These are phyloP conservation scores for Kodamaea fungicola DNA, from an alignment of 1,139 yeast genomes.

Conservation along the genomic window DNA sequence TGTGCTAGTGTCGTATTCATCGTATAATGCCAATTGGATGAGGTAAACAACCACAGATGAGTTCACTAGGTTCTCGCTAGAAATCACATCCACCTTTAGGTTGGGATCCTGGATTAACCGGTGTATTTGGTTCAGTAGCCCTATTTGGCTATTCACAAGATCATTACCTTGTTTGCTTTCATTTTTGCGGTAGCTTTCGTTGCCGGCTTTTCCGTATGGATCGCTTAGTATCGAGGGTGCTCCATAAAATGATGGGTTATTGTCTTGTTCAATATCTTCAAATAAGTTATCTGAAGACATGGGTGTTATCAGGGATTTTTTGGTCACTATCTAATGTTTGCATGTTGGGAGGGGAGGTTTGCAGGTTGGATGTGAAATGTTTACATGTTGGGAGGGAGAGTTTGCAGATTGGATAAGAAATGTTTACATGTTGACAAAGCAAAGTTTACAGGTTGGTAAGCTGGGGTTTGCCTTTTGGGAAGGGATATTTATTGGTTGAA, in stretches of 20 bases:
- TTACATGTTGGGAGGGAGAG: neutral
- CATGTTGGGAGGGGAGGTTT: neutral
- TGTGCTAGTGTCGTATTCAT: constrained; percentile 2
- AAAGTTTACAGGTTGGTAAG: neutral
- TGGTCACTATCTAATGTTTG: neutral
- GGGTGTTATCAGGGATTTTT: constrained; percentile 2
- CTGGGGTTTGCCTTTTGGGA: too few relatives aligned
- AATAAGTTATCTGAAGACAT: constrained; percentile 16
- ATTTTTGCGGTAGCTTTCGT: neutral
- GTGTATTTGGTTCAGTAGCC: constrained; percentile 36
- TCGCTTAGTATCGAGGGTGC: constrained; percentile 26
- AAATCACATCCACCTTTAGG: constrained; percentile 28
- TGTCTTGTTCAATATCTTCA: constrained; percentile 47
- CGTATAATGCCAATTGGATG: constrained; percentile 24
- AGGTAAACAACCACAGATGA: constrained; percentile 42
- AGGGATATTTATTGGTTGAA: too few relatives aligned
- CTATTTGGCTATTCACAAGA: constrained; percentile 34
- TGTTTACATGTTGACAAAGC: neutral
- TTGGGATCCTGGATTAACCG: constrained; percentile 26
- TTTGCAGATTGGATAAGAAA: neutral
- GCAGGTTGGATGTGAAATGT: neutral
- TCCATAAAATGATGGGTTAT: constrained; percentile 46
- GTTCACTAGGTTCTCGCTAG: constrained; percentile 36
- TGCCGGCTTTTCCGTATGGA: constrained; percentile 20
- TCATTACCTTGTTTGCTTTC: constrained; percentile 8